Conservation (phyloP, 257 asterid species). For the Cinchona pubescens region DNA sequence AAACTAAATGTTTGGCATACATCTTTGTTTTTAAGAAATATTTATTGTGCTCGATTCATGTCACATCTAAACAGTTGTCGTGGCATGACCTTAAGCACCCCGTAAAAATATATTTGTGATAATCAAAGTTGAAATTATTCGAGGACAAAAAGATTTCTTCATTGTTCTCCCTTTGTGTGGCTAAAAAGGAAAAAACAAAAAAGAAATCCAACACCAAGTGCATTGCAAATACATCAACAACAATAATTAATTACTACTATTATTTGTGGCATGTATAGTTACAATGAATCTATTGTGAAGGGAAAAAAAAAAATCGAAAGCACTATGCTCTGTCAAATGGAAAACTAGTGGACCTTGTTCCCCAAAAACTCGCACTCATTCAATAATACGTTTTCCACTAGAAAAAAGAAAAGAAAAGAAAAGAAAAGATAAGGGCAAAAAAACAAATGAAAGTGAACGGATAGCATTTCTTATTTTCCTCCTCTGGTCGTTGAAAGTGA, state of each 20-base stretch:
- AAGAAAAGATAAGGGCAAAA: not conserved
- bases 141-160: not conserved
- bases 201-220: not conserved
- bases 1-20: not conserved
- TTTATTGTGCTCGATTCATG: not conserved
- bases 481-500: conserved; percentile 1
- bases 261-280: not conserved
- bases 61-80: not conserved
- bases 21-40: too few relatives aligned
- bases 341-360: not conserved
- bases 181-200: not conserved
- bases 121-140: not conserved
- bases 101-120: not conserved
- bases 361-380: not conserved
- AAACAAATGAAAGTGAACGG: conserved; percentile 20
- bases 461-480: conserved; percentile 12
- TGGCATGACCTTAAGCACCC: not conserved
- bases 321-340: not conserved
- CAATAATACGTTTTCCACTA: not conserved
- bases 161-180: not conserved
- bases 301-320: not conserved
- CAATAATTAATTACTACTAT: not conserved
- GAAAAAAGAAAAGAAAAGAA: too few relatives aligned
- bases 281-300: not conserved
- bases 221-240: not conserved